A percentile compares a stretch with the other conserved stretches of the same genome.
phyloP scores from a whole-genome alignment of 176 grass and related monocot species.

The Phoenix roebelenii region DNA sequence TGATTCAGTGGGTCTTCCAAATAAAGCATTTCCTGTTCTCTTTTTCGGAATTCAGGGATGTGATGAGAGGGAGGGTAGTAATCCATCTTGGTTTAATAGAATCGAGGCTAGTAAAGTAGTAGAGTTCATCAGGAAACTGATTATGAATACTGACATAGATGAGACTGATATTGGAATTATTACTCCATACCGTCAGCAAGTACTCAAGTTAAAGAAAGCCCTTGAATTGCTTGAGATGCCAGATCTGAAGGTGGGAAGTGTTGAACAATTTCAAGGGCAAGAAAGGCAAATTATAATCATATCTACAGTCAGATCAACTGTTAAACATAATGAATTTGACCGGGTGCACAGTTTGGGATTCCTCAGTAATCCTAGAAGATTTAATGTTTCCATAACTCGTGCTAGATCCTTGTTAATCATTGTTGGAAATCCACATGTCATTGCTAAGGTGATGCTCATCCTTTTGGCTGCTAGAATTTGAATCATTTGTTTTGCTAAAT shows the following conservation, averaged over 20 bases:
- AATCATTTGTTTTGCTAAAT: too few species aligned
- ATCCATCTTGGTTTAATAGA: slow-evolving; percentile 95
- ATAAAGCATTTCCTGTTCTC: slow-evolving; percentile 80
- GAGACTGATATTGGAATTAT: slow-evolving; percentile 79
- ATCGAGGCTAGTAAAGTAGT: slow-evolving; percentile 89
- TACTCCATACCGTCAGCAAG: slow-evolving; percentile 88
- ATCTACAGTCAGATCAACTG: slow-evolving; percentile 85
- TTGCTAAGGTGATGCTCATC: slow-evolving; percentile 47
- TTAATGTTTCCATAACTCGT: slow-evolving; percentile 87
- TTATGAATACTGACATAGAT: slow-evolving; percentile 23
- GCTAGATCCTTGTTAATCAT: slow-evolving; percentile 80
- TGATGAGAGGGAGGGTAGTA: slow-evolving; percentile 93
- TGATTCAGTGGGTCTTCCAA: slow-evolving; percentile 52
- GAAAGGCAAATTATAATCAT: slow-evolving; percentile 88
- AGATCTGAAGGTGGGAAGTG: slow-evolving; percentile 73
- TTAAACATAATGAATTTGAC: slow-evolving; percentile 80
- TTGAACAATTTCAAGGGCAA: slow-evolving; percentile 93
- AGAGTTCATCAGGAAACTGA: slow-evolving; percentile 66
- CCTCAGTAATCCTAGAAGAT: slow-evolving; percentile 65
- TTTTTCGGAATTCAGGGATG: slow-evolving; percentile 93
- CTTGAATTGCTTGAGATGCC: slow-evolving; percentile 65
- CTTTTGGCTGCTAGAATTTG: not conserved
- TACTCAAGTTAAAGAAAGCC: slow-evolving; percentile 65
- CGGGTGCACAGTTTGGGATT: slow-evolving; percentile 80
- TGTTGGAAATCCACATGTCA: slow-evolving; percentile 83